Base-by-base conservation (phyloP, 2,329 filamentous ascomycete genomes). In the Pseudocercospora fijiensis region DNA sequence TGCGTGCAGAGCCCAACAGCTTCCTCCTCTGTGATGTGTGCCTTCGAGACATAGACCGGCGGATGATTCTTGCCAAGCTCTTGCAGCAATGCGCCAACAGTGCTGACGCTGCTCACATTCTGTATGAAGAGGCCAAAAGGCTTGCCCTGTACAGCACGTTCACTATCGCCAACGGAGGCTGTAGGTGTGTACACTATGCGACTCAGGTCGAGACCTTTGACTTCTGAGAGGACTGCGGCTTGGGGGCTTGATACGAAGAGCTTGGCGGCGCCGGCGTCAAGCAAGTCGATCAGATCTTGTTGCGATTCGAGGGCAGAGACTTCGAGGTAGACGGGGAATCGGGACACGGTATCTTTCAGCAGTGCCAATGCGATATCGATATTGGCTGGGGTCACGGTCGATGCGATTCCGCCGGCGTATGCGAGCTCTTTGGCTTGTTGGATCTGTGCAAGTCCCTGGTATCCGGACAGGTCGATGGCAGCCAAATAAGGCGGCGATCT, bases 261-360 rank as follows among this genome's bases (percentile, higher is more conserved):
- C 75, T 89, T 95, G 58, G 88, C 86, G 6, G 92, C 92, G 64
- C 95, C 95, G 67, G 88, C 86, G 76, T 99, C 91, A 61, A 99
- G 86, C 37, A 98, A 83, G 53, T 90, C 85, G 60, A 94, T 80
- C 37, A 98, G 82, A 67, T 96, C 90, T 69, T 92, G 89, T 61
- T 82, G 81, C 10, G 87, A 87, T 30, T 85, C 77, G 43, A 98
- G 82, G 22, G 80, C 79, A 4, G 90, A 89, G 57, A 88, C 92
- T 72, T 96, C 91, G 69, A 96, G 85, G 76, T 90, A 92, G 68
- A 90, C 85, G 69, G 82, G 77, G 59, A 86, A 83, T 8, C 78
- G 77, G 60, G 81, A 79, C 67, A 87, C 83, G 47, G 86, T 84
- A 58, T 83, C 77, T 60, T 83, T 82, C 47, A 89, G 78, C 72